phyloP scores from a whole-genome alignment of 163 green algal genomes.

The Dunaliella salina region DNA sequence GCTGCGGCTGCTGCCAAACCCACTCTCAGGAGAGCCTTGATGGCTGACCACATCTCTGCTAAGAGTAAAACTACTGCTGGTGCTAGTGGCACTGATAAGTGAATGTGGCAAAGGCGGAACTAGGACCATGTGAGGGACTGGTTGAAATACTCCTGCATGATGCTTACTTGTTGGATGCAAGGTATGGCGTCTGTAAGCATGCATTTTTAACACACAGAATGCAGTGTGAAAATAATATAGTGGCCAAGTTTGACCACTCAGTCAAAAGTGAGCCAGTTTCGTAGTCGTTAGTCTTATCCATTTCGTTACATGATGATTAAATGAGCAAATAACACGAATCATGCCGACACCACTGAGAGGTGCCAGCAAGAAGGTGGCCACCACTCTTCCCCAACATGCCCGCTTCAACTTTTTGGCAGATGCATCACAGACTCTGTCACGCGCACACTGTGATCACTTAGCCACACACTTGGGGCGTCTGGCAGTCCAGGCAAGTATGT shows the following conservation, averaged over 20 bases:
- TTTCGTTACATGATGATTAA: not conserved
- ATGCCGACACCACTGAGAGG: not conserved
- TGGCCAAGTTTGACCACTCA: not conserved
- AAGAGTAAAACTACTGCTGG: not conserved
- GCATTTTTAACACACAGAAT: too few relatives aligned
- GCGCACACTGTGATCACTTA: not conserved
- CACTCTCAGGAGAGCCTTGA: not conserved
- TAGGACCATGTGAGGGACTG: too few relatives aligned
- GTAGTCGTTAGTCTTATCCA: not conserved
- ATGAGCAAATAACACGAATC: constrained; percentile 12
- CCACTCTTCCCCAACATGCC: not conserved
- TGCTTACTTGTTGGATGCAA: too few relatives aligned
- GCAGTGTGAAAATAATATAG: too few relatives aligned
- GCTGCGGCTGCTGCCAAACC: not conserved
- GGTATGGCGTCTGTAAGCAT: too few relatives aligned
- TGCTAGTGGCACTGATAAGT: not conserved
- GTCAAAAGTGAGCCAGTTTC: not conserved
- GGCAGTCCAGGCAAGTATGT: not conserved
- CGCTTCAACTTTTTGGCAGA: constrained; percentile 2
- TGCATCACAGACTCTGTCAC: not conserved
- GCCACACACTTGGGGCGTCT: not conserved
- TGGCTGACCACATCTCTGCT: too few relatives aligned
- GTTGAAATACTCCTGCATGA: too few relatives aligned
- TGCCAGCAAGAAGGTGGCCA: not conserved
- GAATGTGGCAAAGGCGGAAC: not conserved